A percentile compares a stretch with the other conserved stretches of the same genome.
These are phyloP conservation scores for Lepidium didymum DNA, from an alignment of 345 rosid species.

Conservation along the genomic window DNA sequence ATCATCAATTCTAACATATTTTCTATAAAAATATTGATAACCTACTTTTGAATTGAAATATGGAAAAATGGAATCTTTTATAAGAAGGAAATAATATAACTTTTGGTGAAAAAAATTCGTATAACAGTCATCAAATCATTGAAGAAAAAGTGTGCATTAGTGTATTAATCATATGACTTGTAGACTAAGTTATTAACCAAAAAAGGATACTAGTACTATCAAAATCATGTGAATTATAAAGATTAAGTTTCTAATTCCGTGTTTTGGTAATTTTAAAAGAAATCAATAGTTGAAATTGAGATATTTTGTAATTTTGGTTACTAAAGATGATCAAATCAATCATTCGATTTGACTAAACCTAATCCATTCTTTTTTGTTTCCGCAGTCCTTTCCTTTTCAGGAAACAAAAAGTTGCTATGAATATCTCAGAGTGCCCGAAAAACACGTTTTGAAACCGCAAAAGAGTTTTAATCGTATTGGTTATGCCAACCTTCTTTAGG, in stretches of 20 bases:
- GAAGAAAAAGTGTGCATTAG: neutral
- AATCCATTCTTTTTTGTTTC: neutral
- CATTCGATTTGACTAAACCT: neutral
- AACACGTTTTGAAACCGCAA: conserved; percentile 18
- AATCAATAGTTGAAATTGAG: neutral
- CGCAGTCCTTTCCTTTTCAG: conserved; percentile 20
- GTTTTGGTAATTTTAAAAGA: neutral
- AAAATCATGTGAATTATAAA: neutral
- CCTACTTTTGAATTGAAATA: neutral
- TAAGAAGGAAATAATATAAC: neutral
- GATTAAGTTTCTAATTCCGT: neutral
- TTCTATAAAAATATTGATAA: no score
- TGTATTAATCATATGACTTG: neutral
- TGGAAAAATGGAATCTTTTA: neutral
- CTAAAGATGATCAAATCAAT: neutral
- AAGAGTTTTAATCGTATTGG: conserved; percentile 26
- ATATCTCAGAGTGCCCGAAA: neutral
- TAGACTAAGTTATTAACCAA: neutral
- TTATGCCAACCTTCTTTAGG: conserved; percentile 14
- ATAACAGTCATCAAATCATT: neutral
- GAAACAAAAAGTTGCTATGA: neutral
- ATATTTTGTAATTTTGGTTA: conserved; percentile 11
- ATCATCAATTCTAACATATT: neutral
- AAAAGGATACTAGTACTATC: neutral
- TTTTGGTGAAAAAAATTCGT: neutral